Conservation (phyloP, 1,139 yeast genomes). For the Chernovozyma sophiae-reginae region DNA sequence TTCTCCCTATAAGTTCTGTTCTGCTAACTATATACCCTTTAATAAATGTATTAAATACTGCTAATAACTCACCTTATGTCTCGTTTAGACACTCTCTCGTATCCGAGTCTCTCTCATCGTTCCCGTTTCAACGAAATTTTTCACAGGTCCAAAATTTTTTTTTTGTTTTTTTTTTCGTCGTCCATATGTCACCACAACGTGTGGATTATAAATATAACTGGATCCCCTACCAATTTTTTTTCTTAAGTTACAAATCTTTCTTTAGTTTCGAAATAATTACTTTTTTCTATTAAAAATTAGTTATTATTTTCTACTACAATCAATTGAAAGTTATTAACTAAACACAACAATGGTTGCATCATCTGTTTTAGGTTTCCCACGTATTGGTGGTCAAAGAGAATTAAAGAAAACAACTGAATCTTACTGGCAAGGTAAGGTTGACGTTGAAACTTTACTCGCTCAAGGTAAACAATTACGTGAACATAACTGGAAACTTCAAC, state of each 20-base stretch:
- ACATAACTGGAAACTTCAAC: slow-evolving; percentile 96
- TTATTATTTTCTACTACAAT: background rate
- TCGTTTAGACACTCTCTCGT: too few species aligned
- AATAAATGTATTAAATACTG: too few species aligned
- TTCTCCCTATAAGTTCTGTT: too few species aligned
- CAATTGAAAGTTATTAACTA: background rate
- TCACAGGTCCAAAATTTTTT: background rate
- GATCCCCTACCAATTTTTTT: background rate
- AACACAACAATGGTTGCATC: slow-evolving; percentile 75
- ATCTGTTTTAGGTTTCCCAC: slow-evolving; percentile 98
- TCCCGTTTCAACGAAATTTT: background rate
- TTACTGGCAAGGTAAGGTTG: slow-evolving; percentile 94
- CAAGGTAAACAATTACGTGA: slow-evolving; percentile 96
- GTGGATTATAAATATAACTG: background rate
- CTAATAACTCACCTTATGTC: too few species aligned
- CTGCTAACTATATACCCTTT: too few species aligned
- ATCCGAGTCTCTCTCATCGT: too few species aligned
- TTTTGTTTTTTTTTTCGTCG: background rate
- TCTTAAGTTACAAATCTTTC: background rate
- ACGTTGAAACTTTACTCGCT: slow-evolving; percentile 81
- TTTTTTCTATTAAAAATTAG: background rate
- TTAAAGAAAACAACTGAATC: slow-evolving; percentile 97
- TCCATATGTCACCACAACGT: background rate
- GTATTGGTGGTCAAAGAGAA: slow-evolving; percentile 98
- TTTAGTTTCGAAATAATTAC: too few species aligned